A percentile compares a stretch with the other conserved stretches of the same genome.
Evolutionary conservation across 1,284 basidiomycete genomes (phyloP).

Genomic region (Puccinia polysora): DNA sequence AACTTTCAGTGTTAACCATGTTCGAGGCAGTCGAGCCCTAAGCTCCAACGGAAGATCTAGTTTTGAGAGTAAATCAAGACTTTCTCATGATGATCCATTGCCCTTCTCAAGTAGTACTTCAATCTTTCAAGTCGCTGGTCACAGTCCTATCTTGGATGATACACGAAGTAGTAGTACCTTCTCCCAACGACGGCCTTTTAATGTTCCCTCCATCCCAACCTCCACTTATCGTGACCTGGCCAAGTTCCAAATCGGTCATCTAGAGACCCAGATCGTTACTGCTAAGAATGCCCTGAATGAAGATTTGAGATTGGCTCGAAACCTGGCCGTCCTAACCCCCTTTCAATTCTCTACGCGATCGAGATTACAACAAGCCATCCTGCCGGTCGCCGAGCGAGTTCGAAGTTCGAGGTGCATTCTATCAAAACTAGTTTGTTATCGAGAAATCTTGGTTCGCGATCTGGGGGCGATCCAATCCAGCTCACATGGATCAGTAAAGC

Average conservation of each 20-base stretch:
- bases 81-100: too few relatives aligned
- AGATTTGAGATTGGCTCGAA: constrained; percentile 69
- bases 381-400: constrained; percentile 65
- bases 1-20: too few relatives aligned
- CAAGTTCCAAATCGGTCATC: constrained; percentile 59
- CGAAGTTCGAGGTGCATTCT: constrained; percentile 50
- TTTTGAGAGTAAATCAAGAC: too few relatives aligned
- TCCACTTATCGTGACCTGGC: too few relatives aligned
- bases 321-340: constrained; percentile 77
- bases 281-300: constrained; percentile 65
- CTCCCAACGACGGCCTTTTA: too few relatives aligned
- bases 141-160: too few relatives aligned
- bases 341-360: constrained; percentile 78
- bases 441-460: constrained; percentile 32
- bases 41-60: too few relatives aligned
- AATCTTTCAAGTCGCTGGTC: too few relatives aligned
- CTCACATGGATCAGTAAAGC: not conserved
- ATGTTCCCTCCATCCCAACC: too few relatives aligned
- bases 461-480: not conserved
- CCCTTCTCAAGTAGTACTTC: too few relatives aligned
- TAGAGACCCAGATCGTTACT: constrained; percentile 62
- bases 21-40: too few relatives aligned
- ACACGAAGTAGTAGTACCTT: too few relatives aligned
- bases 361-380: constrained; percentile 63
- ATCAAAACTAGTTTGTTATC: constrained; percentile 36